Base-by-base conservation (phyloP, 1,139 yeast genomes). In the Yamadazyma blattariae region DNA sequence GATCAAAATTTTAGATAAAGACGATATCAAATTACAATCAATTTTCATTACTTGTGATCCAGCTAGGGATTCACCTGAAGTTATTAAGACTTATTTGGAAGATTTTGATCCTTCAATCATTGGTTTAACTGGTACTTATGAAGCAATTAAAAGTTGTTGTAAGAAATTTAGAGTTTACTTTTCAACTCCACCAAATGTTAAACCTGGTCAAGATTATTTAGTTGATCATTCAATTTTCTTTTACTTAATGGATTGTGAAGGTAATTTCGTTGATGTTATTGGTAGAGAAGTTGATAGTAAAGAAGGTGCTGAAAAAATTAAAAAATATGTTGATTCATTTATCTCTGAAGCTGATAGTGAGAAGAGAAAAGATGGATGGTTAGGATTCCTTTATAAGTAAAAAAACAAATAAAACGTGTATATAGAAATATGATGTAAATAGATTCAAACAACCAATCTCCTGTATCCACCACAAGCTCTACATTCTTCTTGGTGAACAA, bases 141-240 rank as follows among this genome's bases (percentile, higher is more conserved):
- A 88, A 20, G 80, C 82, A 40, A 80, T 92, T 39, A 90, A 88
- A 61, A 74, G 77, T 44, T 75, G 82, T 35, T 92, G 98, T 67
- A 89, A 87, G 58, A 78, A 81, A 47, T 92, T 79, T 64, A 75
- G 97, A 47, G 98, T 92, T 7, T 92, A 90, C 61, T 92, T 92
- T 59, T 87, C 96, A 9, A 92, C 98, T 1, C 98, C 98, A 2
- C 88, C 94, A 25, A 78, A 88, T 54, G 83, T 88, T 34, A 86
- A 89, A 57, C 92, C 96, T 0, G 97, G 97, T 21, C 96, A 92
- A 60, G 97, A 92, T 51, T 92, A 92, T 56, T 74, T 92, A 45
- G 98, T 92, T 14, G 98, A 92, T 57, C 98, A 92, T 61, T 88
- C 97, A 7, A 90, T 92, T 40, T 92, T 90, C 75, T 90, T 89